Conservation (phyloP, 176 grass and related monocot genomes). For the Oryza meridionalis region DNA sequence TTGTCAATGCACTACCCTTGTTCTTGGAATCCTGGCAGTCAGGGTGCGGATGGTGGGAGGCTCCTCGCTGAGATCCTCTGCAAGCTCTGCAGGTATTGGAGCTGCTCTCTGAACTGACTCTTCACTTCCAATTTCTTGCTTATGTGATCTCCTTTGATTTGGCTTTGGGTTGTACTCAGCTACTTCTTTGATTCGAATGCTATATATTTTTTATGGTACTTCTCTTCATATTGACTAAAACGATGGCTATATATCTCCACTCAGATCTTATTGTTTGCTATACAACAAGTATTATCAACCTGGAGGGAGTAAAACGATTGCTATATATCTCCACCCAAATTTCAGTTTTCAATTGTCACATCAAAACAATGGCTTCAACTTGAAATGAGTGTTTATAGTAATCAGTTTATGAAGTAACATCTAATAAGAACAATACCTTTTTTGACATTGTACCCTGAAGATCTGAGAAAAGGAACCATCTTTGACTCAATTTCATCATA, state of each 20-base stretch:
- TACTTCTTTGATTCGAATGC: background rate
- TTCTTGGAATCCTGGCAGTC: no score
- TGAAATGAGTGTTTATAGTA: background rate
- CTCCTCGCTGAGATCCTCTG: no score
- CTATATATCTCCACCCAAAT: background rate
- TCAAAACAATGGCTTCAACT: background rate
- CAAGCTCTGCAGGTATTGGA: no score
- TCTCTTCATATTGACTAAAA: background rate
- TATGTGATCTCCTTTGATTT: no score
- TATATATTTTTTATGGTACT: background rate
- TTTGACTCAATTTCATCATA: conserved; percentile 95
- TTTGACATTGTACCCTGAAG: conserved; percentile 93
- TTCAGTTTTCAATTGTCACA: background rate
- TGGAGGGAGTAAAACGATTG: background rate
- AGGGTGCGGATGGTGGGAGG: no score
- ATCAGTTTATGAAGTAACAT: background rate
- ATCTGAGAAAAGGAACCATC: conserved; percentile 81
- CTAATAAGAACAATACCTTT: conserved; percentile 53
- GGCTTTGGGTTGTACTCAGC: no score
- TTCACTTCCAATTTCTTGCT: no score
- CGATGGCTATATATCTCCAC: background rate
- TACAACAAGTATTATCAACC: no score
- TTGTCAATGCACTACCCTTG: no score
- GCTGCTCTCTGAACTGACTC: no score
- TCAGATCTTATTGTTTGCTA: no score